phyloP scores from a whole-genome alignment of 1,284 basidiomycete genomes.

The Cutaneotrichosporon daszewskae region DNA sequence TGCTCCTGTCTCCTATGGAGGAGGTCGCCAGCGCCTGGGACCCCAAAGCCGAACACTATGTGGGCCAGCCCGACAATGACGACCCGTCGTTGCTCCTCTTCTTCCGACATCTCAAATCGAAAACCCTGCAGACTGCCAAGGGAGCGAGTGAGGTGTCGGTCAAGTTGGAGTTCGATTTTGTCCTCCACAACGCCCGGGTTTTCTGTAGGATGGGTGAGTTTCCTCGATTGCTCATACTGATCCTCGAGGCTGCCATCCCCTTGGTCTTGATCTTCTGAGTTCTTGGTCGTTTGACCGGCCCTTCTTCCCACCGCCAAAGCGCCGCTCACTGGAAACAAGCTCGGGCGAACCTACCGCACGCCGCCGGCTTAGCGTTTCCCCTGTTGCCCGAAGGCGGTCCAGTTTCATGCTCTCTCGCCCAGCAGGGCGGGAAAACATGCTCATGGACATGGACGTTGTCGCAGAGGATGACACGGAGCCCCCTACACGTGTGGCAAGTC shows the following conservation, averaged over 20 bases:
- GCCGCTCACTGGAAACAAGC: background rate
- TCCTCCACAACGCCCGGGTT: slow-evolving; percentile 82
- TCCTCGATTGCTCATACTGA: too few species aligned
- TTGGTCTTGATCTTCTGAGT: slow-evolving; percentile 77
- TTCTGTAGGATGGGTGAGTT: slow-evolving; percentile 92
- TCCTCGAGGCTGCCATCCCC: slow-evolving; percentile 85
- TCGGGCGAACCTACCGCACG: slow-evolving; percentile 1
- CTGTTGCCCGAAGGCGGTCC: slow-evolving; percentile 36
- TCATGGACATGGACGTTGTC: slow-evolving; percentile 78
- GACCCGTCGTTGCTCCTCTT: slow-evolving; percentile 83
- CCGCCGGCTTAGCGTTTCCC: slow-evolving; percentile 10
- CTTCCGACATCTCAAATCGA: slow-evolving; percentile 81
- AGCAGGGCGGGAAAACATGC: slow-evolving; percentile 61
- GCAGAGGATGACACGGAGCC: slow-evolving; percentile 51
- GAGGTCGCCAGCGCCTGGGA: slow-evolving; percentile 30
- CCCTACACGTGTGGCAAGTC: slow-evolving; percentile 55
- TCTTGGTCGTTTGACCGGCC: slow-evolving; percentile 88
- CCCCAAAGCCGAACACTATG: slow-evolving; percentile 47
- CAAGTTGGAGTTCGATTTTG: slow-evolving; percentile 83
- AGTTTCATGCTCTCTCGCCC: slow-evolving; percentile 56
- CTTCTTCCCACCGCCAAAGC: slow-evolving; percentile 31
- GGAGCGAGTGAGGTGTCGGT: slow-evolving; percentile 84
- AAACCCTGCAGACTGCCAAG: slow-evolving; percentile 83
- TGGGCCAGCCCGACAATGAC: slow-evolving; percentile 82
- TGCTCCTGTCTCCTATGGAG: slow-evolving; percentile 42